phyloP scores from a whole-genome alignment of 1,284 basidiomycete genomes.

The Volvariella surrecta region DNA sequence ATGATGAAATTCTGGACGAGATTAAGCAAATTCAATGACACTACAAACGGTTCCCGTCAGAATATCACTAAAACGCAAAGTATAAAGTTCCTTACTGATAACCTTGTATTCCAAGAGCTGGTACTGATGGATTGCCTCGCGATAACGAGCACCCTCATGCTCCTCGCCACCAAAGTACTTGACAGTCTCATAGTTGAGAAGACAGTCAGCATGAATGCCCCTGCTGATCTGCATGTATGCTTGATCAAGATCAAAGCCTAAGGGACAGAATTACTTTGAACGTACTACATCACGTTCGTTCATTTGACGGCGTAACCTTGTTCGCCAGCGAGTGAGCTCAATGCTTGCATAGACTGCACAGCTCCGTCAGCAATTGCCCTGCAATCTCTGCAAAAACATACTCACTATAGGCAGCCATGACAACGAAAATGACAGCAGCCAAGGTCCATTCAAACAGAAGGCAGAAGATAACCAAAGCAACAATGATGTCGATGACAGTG shows the following conservation, averaged over 20 bases:
- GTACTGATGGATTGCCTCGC: constrained; percentile 67
- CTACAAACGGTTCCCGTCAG: constrained; percentile 24
- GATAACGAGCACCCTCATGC: constrained; percentile 71
- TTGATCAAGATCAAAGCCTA: constrained; percentile 1
- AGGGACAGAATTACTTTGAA: constrained; percentile 6
- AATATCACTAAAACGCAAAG: constrained; percentile 7
- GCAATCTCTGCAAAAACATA: constrained; percentile 8
- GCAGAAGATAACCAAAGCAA: constrained; percentile 61
- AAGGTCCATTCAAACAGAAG: constrained; percentile 63
- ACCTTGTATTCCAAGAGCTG: constrained; percentile 71
- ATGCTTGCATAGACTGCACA: constrained; percentile 53
- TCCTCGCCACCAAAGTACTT: constrained; percentile 82
- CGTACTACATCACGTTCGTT: constrained; percentile 66
- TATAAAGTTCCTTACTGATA: constrained; percentile 39
- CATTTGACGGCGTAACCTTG: constrained; percentile 64
- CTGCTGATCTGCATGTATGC: constrained; percentile 42
- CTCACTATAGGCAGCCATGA: constrained; percentile 71
- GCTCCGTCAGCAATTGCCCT: constrained; percentile 8
- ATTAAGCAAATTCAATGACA: constrained; percentile 65
- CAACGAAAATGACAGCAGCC: constrained; percentile 61
- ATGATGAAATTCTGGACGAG: constrained; percentile 77
- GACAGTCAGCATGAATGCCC: constrained; percentile 72
- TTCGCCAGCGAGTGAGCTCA: constrained; percentile 63
- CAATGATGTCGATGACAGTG: constrained; percentile 68
- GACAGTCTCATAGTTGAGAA: constrained; percentile 80